Base-by-base conservation (phyloP, 1,284 basidiomycete species). In the Sporisorium sorghi region DNA sequence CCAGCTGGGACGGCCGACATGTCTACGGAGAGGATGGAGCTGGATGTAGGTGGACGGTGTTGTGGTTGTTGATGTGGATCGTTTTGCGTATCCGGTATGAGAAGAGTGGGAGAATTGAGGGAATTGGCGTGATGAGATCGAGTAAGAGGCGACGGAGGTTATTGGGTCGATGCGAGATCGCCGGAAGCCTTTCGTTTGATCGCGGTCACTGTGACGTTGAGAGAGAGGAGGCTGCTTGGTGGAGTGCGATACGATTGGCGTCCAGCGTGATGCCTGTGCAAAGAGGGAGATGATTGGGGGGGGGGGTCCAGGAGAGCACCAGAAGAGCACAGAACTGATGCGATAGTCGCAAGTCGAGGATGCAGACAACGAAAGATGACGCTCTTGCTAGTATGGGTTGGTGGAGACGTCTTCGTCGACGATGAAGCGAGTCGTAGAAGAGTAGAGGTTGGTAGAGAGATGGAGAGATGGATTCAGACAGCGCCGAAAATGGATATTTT, bases 161-260 rank as follows among this genome's bases (percentile, higher is more conserved):
- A 61, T 35, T 51, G 58, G 53, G 62, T 43, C 53, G 68, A 58
- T 50, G 40, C 68, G 26, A 61, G 61, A 58, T 65, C 62, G 68
- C 58, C 62, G 10, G 68, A 71, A 24, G 62, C 62, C 28, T 65
- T 71, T 30, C 68, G 68, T 44, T 71, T 71, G 50, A 46, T 28
- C 9, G 48, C 44, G 37, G 60, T 48, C 67, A 70, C 53, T 46
- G 48, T 70, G 57, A 53, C 66, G 57, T n/a, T n/a, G 35, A 14
- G 47, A 19, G 30, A 3, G 17, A 24, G 4, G 32, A 23, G 17
- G 58, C 19, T 49, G 32, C 15, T n/a, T n/a, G 12, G 12, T 5
- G 9, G 19, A n/a, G n/a, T n/a, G n/a, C n/a, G 12, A 44, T 44
- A 14, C 44, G 46, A 30, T 5, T 47, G 46, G 26, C n/a, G 46